A percentile compares a stretch with the other conserved stretches of the same genome.
Conservation (phyloP, 768 basidiomycete genomes). For the Trametes cinnabarina region DNA sequence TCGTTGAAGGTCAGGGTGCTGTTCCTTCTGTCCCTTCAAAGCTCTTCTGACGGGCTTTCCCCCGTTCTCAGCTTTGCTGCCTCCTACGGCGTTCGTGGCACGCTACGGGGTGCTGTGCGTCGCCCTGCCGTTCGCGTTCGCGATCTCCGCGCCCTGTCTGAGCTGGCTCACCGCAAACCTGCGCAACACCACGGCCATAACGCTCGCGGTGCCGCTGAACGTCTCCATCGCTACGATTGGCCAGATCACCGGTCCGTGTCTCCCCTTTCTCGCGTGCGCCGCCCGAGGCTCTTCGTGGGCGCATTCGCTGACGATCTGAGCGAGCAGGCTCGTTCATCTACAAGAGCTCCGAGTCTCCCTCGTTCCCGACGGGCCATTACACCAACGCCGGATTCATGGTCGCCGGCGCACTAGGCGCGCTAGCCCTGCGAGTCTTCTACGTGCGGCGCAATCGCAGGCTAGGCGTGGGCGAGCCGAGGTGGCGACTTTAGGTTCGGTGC, state of each 20-base stretch:
- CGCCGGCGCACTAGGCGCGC: slow-evolving; percentile 18
- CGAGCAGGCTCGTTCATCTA: slow-evolving; percentile 28
- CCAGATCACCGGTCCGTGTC: slow-evolving; percentile 34
- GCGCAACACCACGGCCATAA: slow-evolving; percentile 30
- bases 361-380: slow-evolving; percentile 37
- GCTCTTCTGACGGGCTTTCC: neutral
- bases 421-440: slow-evolving; percentile 22
- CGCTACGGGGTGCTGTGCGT: slow-evolving; percentile 36
- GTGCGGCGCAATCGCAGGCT: slow-evolving; percentile 20
- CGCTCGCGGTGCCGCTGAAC: slow-evolving; percentile 34
- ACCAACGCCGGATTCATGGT: slow-evolving; percentile 35
- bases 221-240: slow-evolving; percentile 35
- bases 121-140: slow-evolving; percentile 33
- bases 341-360: slow-evolving; percentile 30
- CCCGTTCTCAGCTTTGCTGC: slow-evolving; percentile 18
- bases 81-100: slow-evolving; percentile 24
- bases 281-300: neutral
- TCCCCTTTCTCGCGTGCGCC: too few species aligned
- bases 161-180: slow-evolving; percentile 38
- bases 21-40: neutral
- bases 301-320: neutral
- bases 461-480: slow-evolving; percentile 16
- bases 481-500: slow-evolving; percentile 12
- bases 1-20: slow-evolving; percentile 20
- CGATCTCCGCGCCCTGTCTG: slow-evolving; percentile 33